phyloP scores from a whole-genome alignment of 2,329 filamentous ascomycete species.

The Hansfordia pulvinata region DNA sequence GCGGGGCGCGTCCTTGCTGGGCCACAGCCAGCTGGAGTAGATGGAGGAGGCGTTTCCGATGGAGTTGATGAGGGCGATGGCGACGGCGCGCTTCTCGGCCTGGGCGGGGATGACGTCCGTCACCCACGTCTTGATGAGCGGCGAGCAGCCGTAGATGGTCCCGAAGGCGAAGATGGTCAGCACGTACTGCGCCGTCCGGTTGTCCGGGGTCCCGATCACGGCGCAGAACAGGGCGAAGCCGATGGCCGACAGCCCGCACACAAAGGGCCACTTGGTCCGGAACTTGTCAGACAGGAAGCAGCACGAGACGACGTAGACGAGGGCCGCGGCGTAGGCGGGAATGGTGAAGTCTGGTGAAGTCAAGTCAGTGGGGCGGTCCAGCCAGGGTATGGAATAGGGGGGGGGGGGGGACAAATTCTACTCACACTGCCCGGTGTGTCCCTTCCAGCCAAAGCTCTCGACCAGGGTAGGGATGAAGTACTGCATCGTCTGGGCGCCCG shows the following conservation, averaged over 20 bases:
- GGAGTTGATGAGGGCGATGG: constrained; percentile 6
- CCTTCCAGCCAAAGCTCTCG: constrained; percentile 14
- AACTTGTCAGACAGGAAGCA: constrained; percentile 13
- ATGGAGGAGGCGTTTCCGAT: constrained; percentile 5
- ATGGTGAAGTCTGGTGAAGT: constrained; percentile 10
- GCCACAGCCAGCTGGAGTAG: constrained; percentile 5
- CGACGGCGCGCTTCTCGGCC: constrained; percentile 6
- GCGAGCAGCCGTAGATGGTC: constrained; percentile 13
- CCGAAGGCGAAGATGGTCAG: constrained; percentile 14
- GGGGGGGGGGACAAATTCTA: background rate
- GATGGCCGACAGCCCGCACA: constrained; percentile 10
- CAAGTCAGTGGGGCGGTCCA: background rate
- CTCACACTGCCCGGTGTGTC: constrained; percentile 6
- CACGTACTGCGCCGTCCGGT: constrained; percentile 9
- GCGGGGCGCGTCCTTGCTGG: constrained; percentile 3
- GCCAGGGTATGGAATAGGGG: background rate
- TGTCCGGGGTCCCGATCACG: constrained; percentile 6
- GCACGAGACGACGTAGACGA: constrained; percentile 11
- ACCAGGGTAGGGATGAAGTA: constrained; percentile 19
- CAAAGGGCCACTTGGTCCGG: constrained; percentile 13
- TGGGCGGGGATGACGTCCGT: constrained; percentile 8
- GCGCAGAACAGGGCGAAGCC: constrained; percentile 12
- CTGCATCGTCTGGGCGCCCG: constrained; percentile 15
- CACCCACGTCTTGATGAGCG: constrained; percentile 11
- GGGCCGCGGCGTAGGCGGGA: constrained; percentile 11